phyloP scores from a whole-genome alignment of 2,329 filamentous ascomycete genomes.

The Scedosporium aurantiacum region DNA sequence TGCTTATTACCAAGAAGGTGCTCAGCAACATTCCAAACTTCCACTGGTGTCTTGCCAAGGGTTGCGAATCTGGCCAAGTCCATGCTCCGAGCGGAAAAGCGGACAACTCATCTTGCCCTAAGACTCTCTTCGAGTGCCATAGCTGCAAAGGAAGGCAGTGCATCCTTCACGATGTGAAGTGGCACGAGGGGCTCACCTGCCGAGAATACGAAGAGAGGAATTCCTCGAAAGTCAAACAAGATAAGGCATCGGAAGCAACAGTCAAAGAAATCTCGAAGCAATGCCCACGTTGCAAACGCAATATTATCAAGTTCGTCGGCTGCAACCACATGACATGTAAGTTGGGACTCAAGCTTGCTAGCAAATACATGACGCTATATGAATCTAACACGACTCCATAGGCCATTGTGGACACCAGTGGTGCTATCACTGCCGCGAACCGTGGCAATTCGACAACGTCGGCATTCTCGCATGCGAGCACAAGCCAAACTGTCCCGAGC shows the following conservation, averaged over 20 bases:
- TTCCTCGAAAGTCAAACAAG: conserved; percentile 15
- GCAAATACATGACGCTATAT: no score
- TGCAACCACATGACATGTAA: conserved; percentile 31
- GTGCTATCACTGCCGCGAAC: conserved; percentile 26
- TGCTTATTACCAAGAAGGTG: conserved; percentile 19
- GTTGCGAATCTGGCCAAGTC: conserved; percentile 27
- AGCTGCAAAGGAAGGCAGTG: conserved; percentile 22
- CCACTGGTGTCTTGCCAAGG: conserved; percentile 24
- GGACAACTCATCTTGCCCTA: conserved; percentile 15
- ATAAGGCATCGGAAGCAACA: conserved; percentile 22
- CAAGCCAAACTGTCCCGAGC: conserved; percentile 17
- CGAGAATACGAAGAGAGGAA: conserved; percentile 23
- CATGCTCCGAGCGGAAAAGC: conserved; percentile 7
- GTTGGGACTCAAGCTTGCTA: conserved; percentile 9
- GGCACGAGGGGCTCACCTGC: conserved; percentile 26
- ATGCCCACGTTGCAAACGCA: conserved; percentile 24
- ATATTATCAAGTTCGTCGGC: conserved; percentile 23
- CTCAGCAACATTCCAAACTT: conserved; percentile 21
- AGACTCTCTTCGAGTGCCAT: conserved; percentile 18
- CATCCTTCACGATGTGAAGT: conserved; percentile 22
- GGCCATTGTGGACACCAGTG: conserved; percentile 26
- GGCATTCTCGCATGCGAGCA: conserved; percentile 22
- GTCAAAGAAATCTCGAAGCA: conserved; percentile 21
- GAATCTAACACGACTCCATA: conserved; percentile 5
- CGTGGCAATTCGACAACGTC: conserved; percentile 16